phyloP scores from a whole-genome alignment of 140 eudicot genomes.

The Flaveria floridana region DNA sequence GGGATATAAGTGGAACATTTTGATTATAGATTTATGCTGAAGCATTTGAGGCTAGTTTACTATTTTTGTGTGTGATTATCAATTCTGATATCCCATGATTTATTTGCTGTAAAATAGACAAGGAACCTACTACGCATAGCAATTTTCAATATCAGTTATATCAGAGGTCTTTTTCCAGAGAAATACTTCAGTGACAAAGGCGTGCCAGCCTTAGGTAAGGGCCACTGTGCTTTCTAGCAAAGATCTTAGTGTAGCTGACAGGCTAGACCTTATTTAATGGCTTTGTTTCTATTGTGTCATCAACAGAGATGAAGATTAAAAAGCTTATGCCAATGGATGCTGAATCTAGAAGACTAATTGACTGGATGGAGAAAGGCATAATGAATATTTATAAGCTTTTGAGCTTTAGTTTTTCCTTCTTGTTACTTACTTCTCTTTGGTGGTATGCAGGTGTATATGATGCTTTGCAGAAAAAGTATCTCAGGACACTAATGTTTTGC shows the following conservation, averaged over 20 bases:
- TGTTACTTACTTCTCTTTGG: conserved; percentile 11
- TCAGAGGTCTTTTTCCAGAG: conserved; percentile 99
- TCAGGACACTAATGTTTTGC: conserved; percentile 82
- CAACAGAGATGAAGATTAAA: conserved; percentile 93
- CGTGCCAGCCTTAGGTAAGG: conserved; percentile 87
- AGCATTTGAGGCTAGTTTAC: neutral
- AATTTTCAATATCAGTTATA: conserved; percentile 87
- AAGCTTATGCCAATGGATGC: conserved; percentile 98
- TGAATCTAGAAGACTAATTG: conserved; percentile 91
- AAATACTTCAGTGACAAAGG: conserved; percentile 85
- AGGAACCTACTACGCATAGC: conserved; percentile 98
- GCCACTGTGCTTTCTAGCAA: conserved; percentile 4
- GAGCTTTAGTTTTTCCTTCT: neutral
- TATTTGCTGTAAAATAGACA: conserved; percentile 46
- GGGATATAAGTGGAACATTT: conserved; percentile 21
- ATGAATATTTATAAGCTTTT: conserved; percentile 8
- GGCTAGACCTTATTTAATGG: conserved; percentile 17
- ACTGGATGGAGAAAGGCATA: conserved; percentile 98
- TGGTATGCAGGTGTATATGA: conserved; percentile 81
- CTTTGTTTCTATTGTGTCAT: conserved; percentile 23
- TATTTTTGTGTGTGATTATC: conserved; percentile 15
- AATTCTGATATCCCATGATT: conserved; percentile 25
- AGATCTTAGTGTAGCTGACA: conserved; percentile 19
- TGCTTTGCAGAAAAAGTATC: conserved; percentile 92
- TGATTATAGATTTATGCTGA: conserved; percentile 24